Evolutionary conservation across 2,329 filamentous ascomycete genomes (phyloP), one percentile per base, ranked within the genome.

Genomic region (Aspergillus luchuensis): DNA sequence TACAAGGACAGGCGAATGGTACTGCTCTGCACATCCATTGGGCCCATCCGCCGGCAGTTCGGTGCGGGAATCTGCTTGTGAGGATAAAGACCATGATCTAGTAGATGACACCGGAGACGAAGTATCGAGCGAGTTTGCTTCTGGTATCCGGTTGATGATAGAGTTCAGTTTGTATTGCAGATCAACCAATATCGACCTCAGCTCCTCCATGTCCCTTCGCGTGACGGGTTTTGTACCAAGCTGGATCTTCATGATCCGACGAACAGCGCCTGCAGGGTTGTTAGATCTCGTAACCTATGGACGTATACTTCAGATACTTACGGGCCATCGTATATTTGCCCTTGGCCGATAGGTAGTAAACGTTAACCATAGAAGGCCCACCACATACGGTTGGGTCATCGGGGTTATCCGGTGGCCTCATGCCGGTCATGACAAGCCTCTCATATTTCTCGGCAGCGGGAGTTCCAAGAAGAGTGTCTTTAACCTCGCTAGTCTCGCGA

Each of bases 281-380:
- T 45, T 50, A 57, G 57, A n/a, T 11, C 7, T n/a, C 4, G 28
- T 41, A 11, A 17, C 7, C 28, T 23, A 28, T 25, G 1, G 2
- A 4, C 8, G 11, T 5, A 21, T 3, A 11, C 8, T 13, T 15
- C 15, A 5, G 8, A n/a, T 19, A 75, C 77, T 68, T 65, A 79
- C 77, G 71, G 25, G 79, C 76, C 74, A 80, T 79, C 15, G 74
- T 73, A 59, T 80, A 80, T 71, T 79, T 80, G 2, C 78, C 79
- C 56, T 72, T 73, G 2, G 77, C 78, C 17, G 75, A 75, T 10
- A 81, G 66, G 56, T 80, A 79, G 57, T 78, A 78, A 4, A 79
- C 74, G 62, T 79, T 76, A 49, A 78, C 71, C 74, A 77, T 76
- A 8, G 78, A 76, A 30, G 73, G 67, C 17, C 74, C 73, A 5